phyloP scores from a whole-genome alignment of 2,329 filamentous ascomycete species.

The Fusarium gaditjirri region DNA sequence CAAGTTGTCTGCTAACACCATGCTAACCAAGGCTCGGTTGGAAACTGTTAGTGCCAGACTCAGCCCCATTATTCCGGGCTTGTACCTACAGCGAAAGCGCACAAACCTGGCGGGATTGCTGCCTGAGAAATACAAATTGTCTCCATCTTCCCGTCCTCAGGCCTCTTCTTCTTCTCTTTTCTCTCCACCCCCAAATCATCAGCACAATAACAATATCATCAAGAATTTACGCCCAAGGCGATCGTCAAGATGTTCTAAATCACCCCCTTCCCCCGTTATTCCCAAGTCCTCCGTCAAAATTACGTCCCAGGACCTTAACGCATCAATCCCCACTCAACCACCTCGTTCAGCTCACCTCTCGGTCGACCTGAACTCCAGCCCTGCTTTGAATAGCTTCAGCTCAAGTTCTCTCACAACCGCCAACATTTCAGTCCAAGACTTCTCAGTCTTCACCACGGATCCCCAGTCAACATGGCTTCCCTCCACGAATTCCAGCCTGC shows the following conservation, averaged over 20 bases:
- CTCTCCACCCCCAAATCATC: conserved; percentile 49
- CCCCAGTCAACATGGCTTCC: conserved; percentile 83
- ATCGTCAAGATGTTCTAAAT: conserved; percentile 69
- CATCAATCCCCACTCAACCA: conserved; percentile 59
- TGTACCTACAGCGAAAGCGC: conserved; percentile 23
- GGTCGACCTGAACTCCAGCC: conserved; percentile 76
- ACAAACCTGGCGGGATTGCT: conserved; percentile 49
- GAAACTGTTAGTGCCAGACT: conserved; percentile 25
- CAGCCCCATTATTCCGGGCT: conserved; percentile 36
- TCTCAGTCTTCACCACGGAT: conserved; percentile 85
- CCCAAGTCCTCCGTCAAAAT: conserved; percentile 62
- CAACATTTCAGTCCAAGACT: conserved; percentile 74
- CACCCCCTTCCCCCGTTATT: conserved; percentile 52
- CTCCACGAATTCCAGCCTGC: conserved; percentile 72
- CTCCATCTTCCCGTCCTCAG: conserved; percentile 42
- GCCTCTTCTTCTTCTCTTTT: conserved; percentile 48
- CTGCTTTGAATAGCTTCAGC: conserved; percentile 67
- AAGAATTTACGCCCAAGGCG: conserved; percentile 51
- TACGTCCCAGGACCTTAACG: conserved; percentile 58
- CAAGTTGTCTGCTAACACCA: conserved; percentile 22
- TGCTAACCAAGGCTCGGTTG: not conserved
- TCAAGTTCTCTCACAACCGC: conserved; percentile 66
- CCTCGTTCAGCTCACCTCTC: conserved; percentile 61
- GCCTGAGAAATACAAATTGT: conserved; percentile 61
- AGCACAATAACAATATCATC: conserved; percentile 48